phyloP scores from a whole-genome alignment of 441 rosid genomes.

The Bruguiera hainesii region DNA sequence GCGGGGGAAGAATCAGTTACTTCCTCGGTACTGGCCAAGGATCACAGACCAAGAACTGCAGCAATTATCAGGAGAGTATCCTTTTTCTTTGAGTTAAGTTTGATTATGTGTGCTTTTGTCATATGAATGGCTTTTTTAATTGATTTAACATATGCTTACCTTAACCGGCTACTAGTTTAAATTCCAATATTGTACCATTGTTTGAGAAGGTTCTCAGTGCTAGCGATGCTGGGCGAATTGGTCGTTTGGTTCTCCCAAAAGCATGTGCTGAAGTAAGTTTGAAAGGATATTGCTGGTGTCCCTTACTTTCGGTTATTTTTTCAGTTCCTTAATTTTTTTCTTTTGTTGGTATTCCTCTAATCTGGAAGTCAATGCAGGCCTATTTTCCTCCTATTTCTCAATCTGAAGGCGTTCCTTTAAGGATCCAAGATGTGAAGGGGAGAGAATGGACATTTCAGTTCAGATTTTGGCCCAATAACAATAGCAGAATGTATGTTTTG shows the following conservation, averaged over 20 bases:
- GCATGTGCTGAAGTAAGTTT: constrained; percentile 92
- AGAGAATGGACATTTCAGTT: constrained; percentile 98
- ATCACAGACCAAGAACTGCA: constrained; percentile 93
- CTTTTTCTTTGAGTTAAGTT: constrained; percentile 25
- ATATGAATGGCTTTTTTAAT: neutral
- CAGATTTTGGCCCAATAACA: constrained; percentile 99
- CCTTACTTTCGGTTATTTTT: constrained; percentile 5
- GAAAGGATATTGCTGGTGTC: neutral
- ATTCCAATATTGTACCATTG: constrained; percentile 73
- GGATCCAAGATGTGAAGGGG: constrained; percentile 82
- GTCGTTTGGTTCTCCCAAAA: constrained; percentile 95
- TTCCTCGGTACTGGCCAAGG: constrained; percentile 95
- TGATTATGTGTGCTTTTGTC: constrained; percentile 1
- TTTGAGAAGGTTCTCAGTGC: constrained; percentile 98
- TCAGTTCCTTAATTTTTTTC: neutral
- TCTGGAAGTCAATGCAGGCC: constrained; percentile 56
- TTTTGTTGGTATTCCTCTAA: constrained; percentile 16
- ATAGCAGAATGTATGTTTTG: constrained; percentile 98
- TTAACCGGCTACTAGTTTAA: constrained; percentile 58
- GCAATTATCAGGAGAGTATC: constrained; percentile 94
- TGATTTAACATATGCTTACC: constrained; percentile 20
- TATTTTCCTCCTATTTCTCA: constrained; percentile 91
- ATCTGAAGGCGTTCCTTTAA: constrained; percentile 87
- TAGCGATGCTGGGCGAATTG: constrained; percentile 98
- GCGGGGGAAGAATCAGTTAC: constrained; percentile 81